Evolutionary conservation across 768 basidiomycete species (phyloP).

Genomic region (Neoboletus magnificus): DNA sequence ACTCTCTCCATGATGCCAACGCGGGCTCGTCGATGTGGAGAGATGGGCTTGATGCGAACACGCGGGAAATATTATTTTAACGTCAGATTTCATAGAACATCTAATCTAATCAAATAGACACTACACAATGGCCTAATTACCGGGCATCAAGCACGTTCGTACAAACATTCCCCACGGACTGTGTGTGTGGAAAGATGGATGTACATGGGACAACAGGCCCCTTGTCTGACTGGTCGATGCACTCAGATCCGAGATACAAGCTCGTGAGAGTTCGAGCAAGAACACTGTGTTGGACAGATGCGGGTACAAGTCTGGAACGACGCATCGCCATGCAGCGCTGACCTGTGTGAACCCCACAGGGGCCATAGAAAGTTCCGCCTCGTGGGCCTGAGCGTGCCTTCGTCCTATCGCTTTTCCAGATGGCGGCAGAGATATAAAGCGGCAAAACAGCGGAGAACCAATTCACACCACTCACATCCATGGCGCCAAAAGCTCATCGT

Average conservation of each 20-base stretch:
- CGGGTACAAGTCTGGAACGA: neutral
- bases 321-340: constrained; percentile 1
- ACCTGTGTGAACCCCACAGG: constrained; percentile 4
- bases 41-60: neutral
- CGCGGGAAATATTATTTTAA: constrained; percentile 9
- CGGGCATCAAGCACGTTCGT: neutral
- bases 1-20: too few relatives aligned
- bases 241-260: neutral
- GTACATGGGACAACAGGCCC: neutral
- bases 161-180: neutral
- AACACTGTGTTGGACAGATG: neutral
- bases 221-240: neutral
- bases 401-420: neutral
- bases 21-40: neutral
- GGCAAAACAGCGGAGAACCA: constrained; percentile 29
- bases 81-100: neutral
- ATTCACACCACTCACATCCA: constrained; percentile 29
- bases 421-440: constrained; percentile 20
- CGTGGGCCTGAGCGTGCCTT: neutral
- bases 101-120: constrained; percentile 19
- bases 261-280: neutral
- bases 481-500: constrained; percentile 53
- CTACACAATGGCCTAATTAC: neutral
- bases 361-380: neutral
- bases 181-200: neutral